Base-by-base conservation (phyloP, 2,329 filamentous ascomycete species). In the Ascochyta fabae region DNA sequence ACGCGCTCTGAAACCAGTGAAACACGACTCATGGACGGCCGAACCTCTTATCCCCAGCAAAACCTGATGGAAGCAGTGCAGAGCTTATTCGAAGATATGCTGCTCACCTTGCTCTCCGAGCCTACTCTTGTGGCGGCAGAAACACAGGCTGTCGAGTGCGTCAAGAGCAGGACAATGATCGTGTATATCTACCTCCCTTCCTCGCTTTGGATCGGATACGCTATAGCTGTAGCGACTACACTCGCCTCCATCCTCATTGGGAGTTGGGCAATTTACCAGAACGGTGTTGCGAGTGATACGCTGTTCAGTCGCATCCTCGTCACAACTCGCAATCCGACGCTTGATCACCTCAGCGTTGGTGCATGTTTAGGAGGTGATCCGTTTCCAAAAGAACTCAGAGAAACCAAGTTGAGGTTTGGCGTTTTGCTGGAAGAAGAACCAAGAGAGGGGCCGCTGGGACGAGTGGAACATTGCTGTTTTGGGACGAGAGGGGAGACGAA, bases 361-460 rank as follows among this genome's bases (percentile, higher is more conserved):
- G 69, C 75, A 3, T 78, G 76, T 60, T 60, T 78, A 1, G 76
- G 75, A 3, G 73, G 74, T 6, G 75, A 78, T 48, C 76, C 76
- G 0, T 77, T 78, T 34, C 75, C 75, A 0, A 71, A 70, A 52
- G 75, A 76, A 38, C 54, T 78, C 10, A 69, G 64, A 19, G 52
- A 69, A 53, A 76, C 72, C 15, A 75, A 76, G 47, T 49, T 78
- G 33, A 61, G 72, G 26, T 78, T 78, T 50, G 76, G 76, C 0
- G 75, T 78, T 2, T 56, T 78, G 41, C 51, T 75, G 1, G 72
- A 77, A 35, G 72, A 76, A 9, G 67, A 72, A 23, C 65, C 62
- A 3, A 61, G 66, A 4, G 69, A 74, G 38, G 73, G 72, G 0
- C 67, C 64, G 36, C 42, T 69, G 22, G 72, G 70, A 0, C 64